Base-by-base conservation (phyloP, 148 eudicot genomes). In the Vaccinium vitisidaea region DNA sequence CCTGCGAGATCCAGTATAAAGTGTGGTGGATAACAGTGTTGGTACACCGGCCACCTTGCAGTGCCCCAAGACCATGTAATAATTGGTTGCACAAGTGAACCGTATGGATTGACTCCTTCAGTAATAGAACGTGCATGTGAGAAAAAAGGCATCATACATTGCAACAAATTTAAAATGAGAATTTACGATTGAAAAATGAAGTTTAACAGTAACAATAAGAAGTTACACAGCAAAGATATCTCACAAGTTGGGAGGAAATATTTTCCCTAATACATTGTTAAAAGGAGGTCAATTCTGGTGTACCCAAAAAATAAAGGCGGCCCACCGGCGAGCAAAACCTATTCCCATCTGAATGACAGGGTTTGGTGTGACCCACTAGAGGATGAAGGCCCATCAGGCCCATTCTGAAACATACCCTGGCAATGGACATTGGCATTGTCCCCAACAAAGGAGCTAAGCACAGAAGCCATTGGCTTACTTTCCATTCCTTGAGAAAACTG, bases 341-440 rank as follows among this genome's bases (percentile, higher is more conserved):
- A 93, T 89, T 93, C 95, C 98, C 98, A 92, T 75, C 88, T 87
- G 83, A 95, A 95, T 25, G 97, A 90, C 56, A 93, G 89, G 16
- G 94, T 91, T 50, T 90, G 95, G 78, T 88, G 92, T 23, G 93
- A 76, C 76, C 89, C 97, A 83, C 85, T 88, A 5, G 69, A 69
- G 19, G 90, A 56, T 39, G 96, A 89, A 6, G 97, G 86, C 71
- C 88, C 92, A 56, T 88, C 90, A 43, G 84, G 23, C 56, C 78
- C 89, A 79, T 88, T 82, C 53, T 90, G 92, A 80, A 84, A 88
- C 84, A 90, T 81, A 63, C 91, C 90, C 67, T 88, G 91, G 84
- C 90, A 85, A 81, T 89, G 90, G 87, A 78, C 83, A 75, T 87
- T 74, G 27, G 71, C 78, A 59, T 61, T 70, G 80, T 71, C 69